A percentile compares a stretch with the other conserved stretches of the same genome.
Conservation (phyloP, 2,329 filamentous ascomycete genomes). For the Arthrobotrys pseudoclavata region DNA sequence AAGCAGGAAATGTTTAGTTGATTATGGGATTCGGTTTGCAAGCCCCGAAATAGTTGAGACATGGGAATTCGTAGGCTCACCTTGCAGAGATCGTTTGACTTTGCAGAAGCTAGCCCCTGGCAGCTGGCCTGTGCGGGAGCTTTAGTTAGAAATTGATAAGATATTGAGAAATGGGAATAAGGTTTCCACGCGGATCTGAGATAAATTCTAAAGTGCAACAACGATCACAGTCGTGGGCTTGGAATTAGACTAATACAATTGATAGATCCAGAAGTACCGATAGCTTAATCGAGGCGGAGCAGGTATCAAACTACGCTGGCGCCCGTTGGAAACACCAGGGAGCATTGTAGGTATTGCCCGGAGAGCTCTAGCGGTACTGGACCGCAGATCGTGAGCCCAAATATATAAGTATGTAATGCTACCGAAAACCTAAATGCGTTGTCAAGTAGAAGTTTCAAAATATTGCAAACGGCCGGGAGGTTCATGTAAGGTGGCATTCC, state of each 20-base stretch:
- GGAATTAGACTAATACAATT: no score
- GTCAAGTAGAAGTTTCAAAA: neutral
- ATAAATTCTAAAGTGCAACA: neutral
- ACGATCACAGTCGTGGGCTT: no score
- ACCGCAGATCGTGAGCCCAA: neutral
- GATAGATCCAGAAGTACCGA: no score
- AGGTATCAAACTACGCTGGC: no score
- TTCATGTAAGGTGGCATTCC: conserved; percentile 1
- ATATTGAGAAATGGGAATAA: neutral
- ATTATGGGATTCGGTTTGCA: neutral
- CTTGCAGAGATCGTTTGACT: neutral
- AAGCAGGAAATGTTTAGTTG: neutral
- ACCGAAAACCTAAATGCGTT: neutral
- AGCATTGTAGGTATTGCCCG: neutral
- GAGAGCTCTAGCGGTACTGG: neutral
- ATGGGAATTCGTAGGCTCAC: neutral
- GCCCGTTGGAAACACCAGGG: no score
- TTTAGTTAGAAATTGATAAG: conserved; percentile 6
- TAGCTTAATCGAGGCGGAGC: no score
- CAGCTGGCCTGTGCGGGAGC: neutral
- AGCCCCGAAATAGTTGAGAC: conserved; percentile 4
- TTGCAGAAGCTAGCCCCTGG: neutral
- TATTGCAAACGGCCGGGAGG: neutral
- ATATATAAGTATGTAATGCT: neutral
- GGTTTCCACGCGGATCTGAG: neutral